Conservation (phyloP, 2,329 filamentous ascomycete species). For the Reticulascus tulasneorum region DNA sequence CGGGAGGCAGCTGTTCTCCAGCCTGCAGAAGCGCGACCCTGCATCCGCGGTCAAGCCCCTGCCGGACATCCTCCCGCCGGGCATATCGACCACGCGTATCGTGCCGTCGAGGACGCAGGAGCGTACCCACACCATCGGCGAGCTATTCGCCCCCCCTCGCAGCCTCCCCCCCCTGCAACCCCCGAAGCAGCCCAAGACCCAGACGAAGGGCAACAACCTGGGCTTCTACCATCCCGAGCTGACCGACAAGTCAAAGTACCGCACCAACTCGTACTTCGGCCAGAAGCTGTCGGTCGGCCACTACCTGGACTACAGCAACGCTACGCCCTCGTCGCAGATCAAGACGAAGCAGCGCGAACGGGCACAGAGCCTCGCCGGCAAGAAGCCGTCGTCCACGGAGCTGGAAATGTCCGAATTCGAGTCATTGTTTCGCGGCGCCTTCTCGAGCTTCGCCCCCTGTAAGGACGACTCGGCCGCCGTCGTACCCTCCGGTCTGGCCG, state of each 20-base stretch:
- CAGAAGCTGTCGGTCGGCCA: constrained; percentile 63
- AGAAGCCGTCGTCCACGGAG: constrained; percentile 52
- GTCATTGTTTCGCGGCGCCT: constrained; percentile 69
- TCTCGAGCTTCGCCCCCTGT: constrained; percentile 75
- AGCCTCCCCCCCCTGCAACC: constrained; percentile 63
- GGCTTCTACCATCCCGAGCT: constrained; percentile 52
- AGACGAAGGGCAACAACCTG: constrained; percentile 57
- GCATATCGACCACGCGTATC: constrained; percentile 66
- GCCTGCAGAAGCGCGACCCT: constrained; percentile 59
- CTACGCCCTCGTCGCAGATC: constrained; percentile 49
- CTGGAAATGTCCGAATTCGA: constrained; percentile 66
- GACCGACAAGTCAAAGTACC: constrained; percentile 51
- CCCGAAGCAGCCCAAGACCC: constrained; percentile 67
- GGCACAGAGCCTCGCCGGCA: constrained; percentile 62
- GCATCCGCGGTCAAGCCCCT: not conserved
- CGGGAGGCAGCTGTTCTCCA: constrained; percentile 80
- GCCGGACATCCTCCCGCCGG: constrained; percentile 56
- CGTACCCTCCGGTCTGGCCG: constrained; percentile 62
- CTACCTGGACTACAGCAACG: constrained; percentile 68
- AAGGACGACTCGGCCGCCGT: constrained; percentile 70
- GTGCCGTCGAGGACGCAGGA: constrained; percentile 38
- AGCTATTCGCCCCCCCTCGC: constrained; percentile 67
- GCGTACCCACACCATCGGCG: constrained; percentile 63
- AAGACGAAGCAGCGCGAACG: constrained; percentile 67
- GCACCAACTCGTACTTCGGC: constrained; percentile 59